A percentile compares a stretch with the other conserved stretches of the same genome.
Evolutionary conservation across 495 filamentous ascomycete genomes (phyloP).

Genomic region (Neurospora tetraspora): DNA sequence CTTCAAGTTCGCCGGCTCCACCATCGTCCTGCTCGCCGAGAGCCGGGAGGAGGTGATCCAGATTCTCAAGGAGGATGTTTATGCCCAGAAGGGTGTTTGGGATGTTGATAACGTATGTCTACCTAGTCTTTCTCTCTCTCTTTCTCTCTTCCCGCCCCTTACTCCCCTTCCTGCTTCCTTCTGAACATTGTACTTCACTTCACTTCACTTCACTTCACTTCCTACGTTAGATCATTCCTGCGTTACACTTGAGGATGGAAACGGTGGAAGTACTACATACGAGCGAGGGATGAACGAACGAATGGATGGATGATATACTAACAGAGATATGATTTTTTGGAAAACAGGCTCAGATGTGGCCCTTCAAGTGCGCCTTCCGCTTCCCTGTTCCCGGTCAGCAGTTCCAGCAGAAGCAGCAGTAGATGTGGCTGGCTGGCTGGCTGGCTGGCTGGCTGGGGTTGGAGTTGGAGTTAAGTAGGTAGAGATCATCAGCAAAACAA

Average conservation of each 20-base stretch:
- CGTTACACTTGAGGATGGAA: too few relatives aligned
- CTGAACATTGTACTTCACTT: too few relatives aligned
- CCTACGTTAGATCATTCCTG: too few relatives aligned
- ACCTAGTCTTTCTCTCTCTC: not conserved
- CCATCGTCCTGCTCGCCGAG: conserved; percentile 51
- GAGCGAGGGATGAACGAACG: too few relatives aligned
- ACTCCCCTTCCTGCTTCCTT: too few relatives aligned
- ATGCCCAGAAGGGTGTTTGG: conserved; percentile 65
- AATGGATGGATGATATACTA: too few relatives aligned
- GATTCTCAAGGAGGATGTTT: conserved; percentile 61
- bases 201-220: too few relatives aligned
- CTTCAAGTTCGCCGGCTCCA: conserved; percentile 59
- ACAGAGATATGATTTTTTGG: not conserved
- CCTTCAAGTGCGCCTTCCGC: conserved; percentile 33
- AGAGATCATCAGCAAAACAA: too few relatives aligned
- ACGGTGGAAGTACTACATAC: too few relatives aligned
- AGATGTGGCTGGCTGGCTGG: not conserved
- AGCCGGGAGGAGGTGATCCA: conserved; percentile 60
- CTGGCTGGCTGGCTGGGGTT: too few relatives aligned
- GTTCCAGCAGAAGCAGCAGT: not conserved
- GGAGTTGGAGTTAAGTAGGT: too few relatives aligned
- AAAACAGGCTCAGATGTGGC: conserved; percentile 31
- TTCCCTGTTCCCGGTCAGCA: conserved; percentile 15
- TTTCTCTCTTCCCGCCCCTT: not conserved
- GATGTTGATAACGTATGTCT: conserved; percentile 59